Base-by-base conservation (phyloP, 768 basidiomycete species). In the Russula griseocarnosa region DNA sequence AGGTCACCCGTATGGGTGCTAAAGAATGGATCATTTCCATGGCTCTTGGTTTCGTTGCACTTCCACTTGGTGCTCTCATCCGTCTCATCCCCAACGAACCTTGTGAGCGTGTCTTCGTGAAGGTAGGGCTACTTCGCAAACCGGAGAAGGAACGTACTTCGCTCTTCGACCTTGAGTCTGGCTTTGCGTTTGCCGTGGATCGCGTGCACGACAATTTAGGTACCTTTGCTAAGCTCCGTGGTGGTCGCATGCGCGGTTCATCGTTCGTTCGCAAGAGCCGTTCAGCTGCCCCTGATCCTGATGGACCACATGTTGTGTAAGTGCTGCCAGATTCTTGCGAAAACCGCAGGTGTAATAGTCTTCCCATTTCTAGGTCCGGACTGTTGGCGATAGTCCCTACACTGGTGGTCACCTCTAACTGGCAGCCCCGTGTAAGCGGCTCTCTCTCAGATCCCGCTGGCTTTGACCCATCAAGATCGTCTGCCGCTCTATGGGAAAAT, bases 1-100 rank as follows among this genome's bases (percentile, higher is more conserved):
- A 90, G 71, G 96, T 98, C 10, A 87, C 84, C 0, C 79, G 73
- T 9, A 85, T 98, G 56, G 77, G 78, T 44, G 93, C 90, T 10
- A 84, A 84, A 46, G 93, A 96, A 74, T 99, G 97, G 97, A 94
- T 85, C 58, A 92, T 98, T 68, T 90, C 92, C 0, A 77, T 99
- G 44, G 87, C 92, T 55, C 82, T 98, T 38, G 97, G 96, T 40
- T 66, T 88, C 49, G 83, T 94, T 53, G 88, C 97, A 11, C 84
- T 98, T 51, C 97, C 96, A 5, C 81, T 96, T 69, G 97, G 93
- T 58, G 86, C 79, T 42, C 71, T 94, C 66, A 82, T 95, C 64
- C 91, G 96, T 49, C 75, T 85, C 24, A 73, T 95, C 32, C 96
- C 96, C 53, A 94, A 88, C 70, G 82, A 71, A 38, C 91, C 92